Evolutionary conservation across 2,329 filamentous ascomycete species (phyloP).

Genomic region (Hymenoscyphus infarciens): DNA sequence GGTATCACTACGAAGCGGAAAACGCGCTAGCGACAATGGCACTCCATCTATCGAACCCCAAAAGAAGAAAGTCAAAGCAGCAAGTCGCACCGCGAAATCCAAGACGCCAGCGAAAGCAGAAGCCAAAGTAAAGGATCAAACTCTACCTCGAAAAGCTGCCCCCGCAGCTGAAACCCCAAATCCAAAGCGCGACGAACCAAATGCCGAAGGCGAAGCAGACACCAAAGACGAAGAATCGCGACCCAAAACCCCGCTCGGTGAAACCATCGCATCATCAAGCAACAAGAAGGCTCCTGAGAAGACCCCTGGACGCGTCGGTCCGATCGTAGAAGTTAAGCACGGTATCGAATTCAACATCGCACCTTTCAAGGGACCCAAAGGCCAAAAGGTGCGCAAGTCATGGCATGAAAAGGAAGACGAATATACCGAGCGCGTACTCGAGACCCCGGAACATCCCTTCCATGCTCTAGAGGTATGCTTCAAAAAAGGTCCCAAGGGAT

Average conservation of each 20-base stretch:
- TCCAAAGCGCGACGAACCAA: background rate
- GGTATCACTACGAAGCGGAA: background rate
- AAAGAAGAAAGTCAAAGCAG: background rate
- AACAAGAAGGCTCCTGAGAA: constrained; percentile 5
- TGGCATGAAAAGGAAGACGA: constrained; percentile 3
- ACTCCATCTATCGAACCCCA: background rate
- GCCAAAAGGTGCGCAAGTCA: constrained; percentile 8
- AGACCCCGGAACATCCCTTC: background rate
- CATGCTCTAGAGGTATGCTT: constrained; percentile 40
- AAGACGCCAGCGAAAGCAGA: background rate
- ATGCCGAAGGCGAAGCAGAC: background rate
- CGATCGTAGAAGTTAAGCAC: background rate
- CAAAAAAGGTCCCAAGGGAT: constrained; percentile 43
- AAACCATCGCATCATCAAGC: background rate
- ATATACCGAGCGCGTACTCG: background rate
- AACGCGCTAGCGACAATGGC: background rate
- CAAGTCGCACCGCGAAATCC: background rate
- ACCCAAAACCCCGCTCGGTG: background rate
- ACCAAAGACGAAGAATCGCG: background rate
- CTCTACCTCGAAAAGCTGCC: background rate
- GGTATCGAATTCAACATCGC: constrained; percentile 1
- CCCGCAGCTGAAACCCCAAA: background rate
- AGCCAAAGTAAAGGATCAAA: background rate
- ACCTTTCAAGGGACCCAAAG: constrained; percentile 9
- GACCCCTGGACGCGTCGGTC: constrained; percentile 8